Base-by-base conservation (phyloP, 2,329 filamentous ascomycete species). In the Penicillium olsonii region DNA sequence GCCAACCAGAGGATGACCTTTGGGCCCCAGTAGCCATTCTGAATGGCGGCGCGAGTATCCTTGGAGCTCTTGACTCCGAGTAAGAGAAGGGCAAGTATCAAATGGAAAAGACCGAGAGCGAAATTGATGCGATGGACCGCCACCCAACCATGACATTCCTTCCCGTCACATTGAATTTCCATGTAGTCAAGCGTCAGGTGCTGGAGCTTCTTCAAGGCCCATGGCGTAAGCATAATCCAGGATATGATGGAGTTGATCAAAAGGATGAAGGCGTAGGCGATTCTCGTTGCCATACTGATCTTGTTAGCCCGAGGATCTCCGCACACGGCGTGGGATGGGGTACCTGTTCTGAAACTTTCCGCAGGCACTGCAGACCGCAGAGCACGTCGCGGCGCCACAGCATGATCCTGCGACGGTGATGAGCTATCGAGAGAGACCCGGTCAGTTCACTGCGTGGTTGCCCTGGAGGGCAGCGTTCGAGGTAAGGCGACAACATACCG, bases 21-120 rank as follows among this genome's bases (percentile, higher is more conserved):
- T 38, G 94, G 94, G 2, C 92, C 94, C 94, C 94, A 99, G 73
- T 90, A 99, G n/a, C 92, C 94, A 74, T 99, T 99, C 68, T 99
- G 94, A 45, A 99, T 82, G 15, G 84, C 82, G 2, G 94, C 92
- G 57, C 94, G 87, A 37, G 88, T 87, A 68, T 95, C 88, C 70
- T 89, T 94, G 19, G 92, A 94, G 40, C 85, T 90, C 45, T 83
- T 84, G 43, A 99, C 91, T 43, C 94, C 94, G 47, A 97, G 79
- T 37, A 99, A 81, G 53, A 96, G 80, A 41, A 90, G 76, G 4
- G 90, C 91, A 61, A 97, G 84, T 56, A 96, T 80, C 39, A 95
- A 79, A 72, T 99, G 94, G 76, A 99, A 96, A 45, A 96, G 78
- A 26, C 92, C 94, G 46, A 99, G 88, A 12, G 92, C 92, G 67